Base-by-base conservation (phyloP, 2,329 filamentous ascomycete species). In the Coniochaeta hoffmannii region DNA sequence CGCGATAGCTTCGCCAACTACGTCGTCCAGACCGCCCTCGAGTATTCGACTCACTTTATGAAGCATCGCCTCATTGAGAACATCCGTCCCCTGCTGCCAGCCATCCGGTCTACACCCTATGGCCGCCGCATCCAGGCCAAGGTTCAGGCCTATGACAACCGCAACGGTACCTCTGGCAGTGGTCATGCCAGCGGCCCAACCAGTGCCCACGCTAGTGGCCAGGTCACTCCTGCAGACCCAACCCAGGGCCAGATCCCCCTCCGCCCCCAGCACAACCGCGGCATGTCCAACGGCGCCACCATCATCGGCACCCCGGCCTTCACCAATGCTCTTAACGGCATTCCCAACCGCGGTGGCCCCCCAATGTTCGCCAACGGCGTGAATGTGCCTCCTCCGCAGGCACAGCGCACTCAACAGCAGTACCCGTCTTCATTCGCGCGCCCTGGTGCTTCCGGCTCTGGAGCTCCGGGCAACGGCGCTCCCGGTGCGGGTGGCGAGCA, bases 1-100 rank as follows among this genome's bases (percentile, higher is more conserved):
- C 88, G 90, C 41, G 94, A 99, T 71, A 90, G 88, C 0, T 99
- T 90, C 67, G 94, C 90, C 69, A 99, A 99, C 74, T 99, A 99
- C 66, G 94, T 99, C 61, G 89, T 99, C 36, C 94, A 99, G 77
- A 99, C 94, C 36, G 92, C 94, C 28, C 81, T 96, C 62, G 92
- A 96, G 65, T 92, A 90, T 66, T 83, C 89, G 12, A 89, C 91
- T 55, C 78, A 82, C 7, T 78, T 84, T 30, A 86, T 85, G 68
- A 91, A 93, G 73, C 75, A 79, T 57, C 83, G 83, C 50, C 79
- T 99, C 44, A 86, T 96, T 49, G 91, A 97, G 58, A 79, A 82
- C 34, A 91, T 97, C 64, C 89, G 91, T 36, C 90, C 92, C 1
- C 86, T 95, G 59, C 76, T 97, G 36, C 88, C 90, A 3, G 78